Percentiles rank a stretch among this genome's conserved stretches.
These are phyloP conservation scores for Salix udensis DNA, from an alignment of 345 rosid genomes.

Conservation along the genomic window DNA sequence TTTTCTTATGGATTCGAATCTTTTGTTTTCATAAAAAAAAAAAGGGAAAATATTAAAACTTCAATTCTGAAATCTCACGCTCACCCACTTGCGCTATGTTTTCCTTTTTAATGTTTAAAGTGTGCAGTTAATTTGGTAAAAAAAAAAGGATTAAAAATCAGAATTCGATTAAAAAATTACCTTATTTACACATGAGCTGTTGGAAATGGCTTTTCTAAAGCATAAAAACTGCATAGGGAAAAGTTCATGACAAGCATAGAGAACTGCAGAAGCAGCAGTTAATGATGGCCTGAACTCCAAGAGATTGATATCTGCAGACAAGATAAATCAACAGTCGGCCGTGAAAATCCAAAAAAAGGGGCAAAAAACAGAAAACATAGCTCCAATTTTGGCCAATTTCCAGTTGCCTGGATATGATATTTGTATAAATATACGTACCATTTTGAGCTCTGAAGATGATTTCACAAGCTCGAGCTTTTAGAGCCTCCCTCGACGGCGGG, in stretches of 20 bases:
- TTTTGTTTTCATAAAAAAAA: no score
- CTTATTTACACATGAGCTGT: constrained; percentile 61
- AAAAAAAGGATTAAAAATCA: neutral
- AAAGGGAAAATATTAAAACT: neutral
- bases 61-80: neutral
- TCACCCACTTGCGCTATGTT: neutral
- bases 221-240: constrained; percentile 46
- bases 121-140: neutral
- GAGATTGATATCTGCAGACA: constrained; percentile 44
- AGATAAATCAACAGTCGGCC: neutral
- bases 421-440: constrained; percentile 27
- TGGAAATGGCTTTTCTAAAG: constrained; percentile 40
- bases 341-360: neutral
- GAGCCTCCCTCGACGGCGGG: constrained; percentile 40
- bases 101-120: neutral
- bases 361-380: neutral
- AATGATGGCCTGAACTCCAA: constrained; percentile 74
- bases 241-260: constrained; percentile 51
- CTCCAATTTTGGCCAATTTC: neutral
- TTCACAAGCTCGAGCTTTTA: constrained; percentile 50
- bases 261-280: constrained; percentile 66
- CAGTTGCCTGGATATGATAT: neutral
- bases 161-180: constrained; percentile 21
- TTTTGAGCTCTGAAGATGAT: constrained; percentile 59
- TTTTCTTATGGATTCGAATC: no score